A percentile compares a stretch with the other conserved stretches of the same genome.
These are phyloP conservation scores for Coemansia sp. DNA, from an alignment of 192 early-diverging fungal genomes.

Conservation along the genomic window DNA sequence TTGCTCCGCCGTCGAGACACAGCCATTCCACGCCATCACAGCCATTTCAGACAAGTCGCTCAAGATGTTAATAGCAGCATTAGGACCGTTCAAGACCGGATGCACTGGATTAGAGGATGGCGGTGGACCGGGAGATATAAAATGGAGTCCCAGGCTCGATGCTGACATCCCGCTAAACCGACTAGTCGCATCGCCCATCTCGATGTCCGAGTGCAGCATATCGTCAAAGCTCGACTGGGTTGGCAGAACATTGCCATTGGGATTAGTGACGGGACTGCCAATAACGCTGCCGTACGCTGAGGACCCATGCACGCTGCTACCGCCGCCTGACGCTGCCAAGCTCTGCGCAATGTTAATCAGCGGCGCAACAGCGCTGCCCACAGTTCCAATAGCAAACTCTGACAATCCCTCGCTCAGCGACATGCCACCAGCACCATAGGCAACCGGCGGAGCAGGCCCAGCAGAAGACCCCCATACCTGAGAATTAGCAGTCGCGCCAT, in stretches of 20 bases:
- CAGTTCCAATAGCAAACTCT: slow-evolving; percentile 47
- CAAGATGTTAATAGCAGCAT: slow-evolving; percentile 22
- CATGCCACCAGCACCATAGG: slow-evolving; percentile 6
- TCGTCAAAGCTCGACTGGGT: neutral
- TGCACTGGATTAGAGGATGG: neutral
- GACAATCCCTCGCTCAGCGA: slow-evolving; percentile 50
- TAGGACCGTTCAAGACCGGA: neutral
- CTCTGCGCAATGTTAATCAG: slow-evolving; percentile 42
- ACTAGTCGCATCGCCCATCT: neutral
- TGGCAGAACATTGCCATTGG: neutral
- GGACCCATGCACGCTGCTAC: slow-evolving; percentile 40
- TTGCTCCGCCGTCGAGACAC: slow-evolving; percentile 53
- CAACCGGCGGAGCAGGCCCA: slow-evolving; percentile 13
- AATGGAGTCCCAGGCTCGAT: neutral
- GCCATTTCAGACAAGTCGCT: slow-evolving; percentile 50
- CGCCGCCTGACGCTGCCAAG: slow-evolving; percentile 18
- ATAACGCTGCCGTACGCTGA: slow-evolving; percentile 47
- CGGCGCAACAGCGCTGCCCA: slow-evolving; percentile 46
- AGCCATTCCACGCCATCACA: slow-evolving; percentile 47
- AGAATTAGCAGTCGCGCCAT: neutral
- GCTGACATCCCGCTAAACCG: neutral
- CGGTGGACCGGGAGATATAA: neutral
- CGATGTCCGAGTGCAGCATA: neutral
- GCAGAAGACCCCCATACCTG: slow-evolving; percentile 14
- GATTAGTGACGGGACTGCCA: slow-evolving; percentile 31